These are phyloP conservation scores for Coniochaeta ligniaria DNA, from an alignment of 2,329 filamentous ascomycete genomes.

Conservation along the genomic window DNA sequence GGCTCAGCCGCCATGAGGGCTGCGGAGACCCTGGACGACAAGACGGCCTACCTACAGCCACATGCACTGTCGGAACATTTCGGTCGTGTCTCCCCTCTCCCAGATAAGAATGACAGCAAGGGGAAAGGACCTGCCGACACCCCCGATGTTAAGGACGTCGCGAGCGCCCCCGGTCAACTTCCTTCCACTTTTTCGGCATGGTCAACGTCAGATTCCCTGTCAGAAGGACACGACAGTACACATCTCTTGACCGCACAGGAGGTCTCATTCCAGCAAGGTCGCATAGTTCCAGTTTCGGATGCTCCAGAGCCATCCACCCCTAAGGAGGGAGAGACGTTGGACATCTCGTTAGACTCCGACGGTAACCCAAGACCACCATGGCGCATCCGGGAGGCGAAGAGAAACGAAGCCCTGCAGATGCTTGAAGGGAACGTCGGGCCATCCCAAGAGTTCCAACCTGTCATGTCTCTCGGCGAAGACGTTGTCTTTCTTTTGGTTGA, in stretches of 20 bases:
- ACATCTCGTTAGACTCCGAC: background rate
- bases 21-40: constrained; percentile 48
- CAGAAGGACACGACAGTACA: background rate
- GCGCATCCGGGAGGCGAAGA: background rate
- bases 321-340: background rate
- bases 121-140: background rate
- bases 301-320: background rate
- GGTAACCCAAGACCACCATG: background rate
- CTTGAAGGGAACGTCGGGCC: background rate
- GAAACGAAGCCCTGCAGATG: background rate
- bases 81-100: constrained; percentile 10
- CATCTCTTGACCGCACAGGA: background rate
- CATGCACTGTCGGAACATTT: constrained; percentile 34
- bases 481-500: background rate
- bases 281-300: background rate
- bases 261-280: background rate
- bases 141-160: background rate
- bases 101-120: background rate
- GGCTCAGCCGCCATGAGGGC: constrained; percentile 49
- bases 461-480: background rate
- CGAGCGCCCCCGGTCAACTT: background rate
- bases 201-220: background rate
- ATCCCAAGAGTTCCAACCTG: background rate
- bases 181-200: background rate
- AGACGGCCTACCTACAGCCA: constrained; percentile 47